Conservation (phyloP, 345 rosid genomes). For the Lepidium aucheri region DNA sequence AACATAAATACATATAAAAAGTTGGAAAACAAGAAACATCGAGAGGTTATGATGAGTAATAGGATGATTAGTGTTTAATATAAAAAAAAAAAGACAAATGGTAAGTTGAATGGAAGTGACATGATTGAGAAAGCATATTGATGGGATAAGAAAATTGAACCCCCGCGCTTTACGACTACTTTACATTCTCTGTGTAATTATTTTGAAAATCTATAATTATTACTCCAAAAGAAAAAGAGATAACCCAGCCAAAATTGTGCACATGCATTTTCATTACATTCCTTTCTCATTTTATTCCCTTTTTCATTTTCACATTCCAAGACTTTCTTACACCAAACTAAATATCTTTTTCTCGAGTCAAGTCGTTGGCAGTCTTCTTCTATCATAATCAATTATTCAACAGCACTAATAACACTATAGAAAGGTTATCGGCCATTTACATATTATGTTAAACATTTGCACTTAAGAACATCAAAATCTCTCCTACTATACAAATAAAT, state of each 20-base stretch:
- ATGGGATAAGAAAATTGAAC: conserved; percentile 21
- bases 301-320: not conserved
- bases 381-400: no score
- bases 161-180: conserved; percentile 31
- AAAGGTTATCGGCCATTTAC: no score
- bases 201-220: conserved; percentile 14
- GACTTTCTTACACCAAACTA: not conserved
- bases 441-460: no score
- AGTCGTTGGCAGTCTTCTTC: no score
- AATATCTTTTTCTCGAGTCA: no score
- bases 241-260: conserved; percentile 11
- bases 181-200: conserved; percentile 16
- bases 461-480: no score
- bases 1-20: not conserved
- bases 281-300: not conserved
- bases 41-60: conserved; percentile 14
- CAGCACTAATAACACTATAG: no score
- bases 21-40: not conserved
- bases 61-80: conserved; percentile 6
- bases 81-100: no score
- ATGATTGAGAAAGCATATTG: conserved; percentile 24
- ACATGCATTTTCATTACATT: conserved; percentile 18
- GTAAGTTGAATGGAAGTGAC: conserved; percentile 24
- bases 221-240: conserved; percentile 24
- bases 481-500: no score